A percentile compares a stretch with the other conserved stretches of the same genome.
Evolutionary conservation across 169 alveolate genomes (phyloP).

Genomic region (Plasmodium relictum): DNA sequence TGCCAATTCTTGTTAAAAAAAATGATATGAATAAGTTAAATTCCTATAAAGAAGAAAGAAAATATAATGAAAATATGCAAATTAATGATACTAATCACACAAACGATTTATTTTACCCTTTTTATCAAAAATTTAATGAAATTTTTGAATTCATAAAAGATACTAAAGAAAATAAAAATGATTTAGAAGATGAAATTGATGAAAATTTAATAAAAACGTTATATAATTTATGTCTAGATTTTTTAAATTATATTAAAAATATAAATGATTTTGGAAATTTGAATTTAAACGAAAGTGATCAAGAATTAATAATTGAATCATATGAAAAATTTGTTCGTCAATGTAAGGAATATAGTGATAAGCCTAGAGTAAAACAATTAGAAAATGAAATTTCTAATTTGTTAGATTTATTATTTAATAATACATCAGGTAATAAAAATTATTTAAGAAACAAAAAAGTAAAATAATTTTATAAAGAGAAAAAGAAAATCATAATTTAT

Average conservation of each 20-base stretch:
- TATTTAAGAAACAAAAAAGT: slow-evolving; percentile 10
- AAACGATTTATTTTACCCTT: slow-evolving; percentile 38
- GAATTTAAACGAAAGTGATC: slow-evolving; percentile 43
- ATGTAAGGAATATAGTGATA: slow-evolving; percentile 64
- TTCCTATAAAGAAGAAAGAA: slow-evolving; percentile 12
- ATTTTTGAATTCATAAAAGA: slow-evolving; percentile 53
- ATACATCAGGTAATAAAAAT: slow-evolving; percentile 50
- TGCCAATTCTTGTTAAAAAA: slow-evolving; percentile 18
- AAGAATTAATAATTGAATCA: slow-evolving; percentile 52
- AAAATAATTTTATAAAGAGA: not conserved
- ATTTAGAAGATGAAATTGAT: slow-evolving; percentile 73
- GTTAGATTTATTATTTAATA: slow-evolving; percentile 53
- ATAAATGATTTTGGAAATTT: slow-evolving; percentile 68
- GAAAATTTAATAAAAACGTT: slow-evolving; percentile 68
- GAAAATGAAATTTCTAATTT: slow-evolving; percentile 74
- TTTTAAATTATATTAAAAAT: slow-evolving; percentile 47
- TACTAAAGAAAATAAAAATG: slow-evolving; percentile 57
- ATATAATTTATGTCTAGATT: slow-evolving; percentile 50
- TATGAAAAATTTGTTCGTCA: slow-evolving; percentile 71
- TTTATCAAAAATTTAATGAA: slow-evolving; percentile 34
- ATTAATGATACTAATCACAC: slow-evolving; percentile 9
- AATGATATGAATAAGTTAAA: slow-evolving; percentile 7
- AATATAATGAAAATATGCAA: not conserved
- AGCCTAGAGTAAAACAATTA: slow-evolving; percentile 57
- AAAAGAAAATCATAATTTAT: not conserved